Base-by-base conservation (phyloP, 768 basidiomycete genomes). In the Boletus pseudo-olivaceus region DNA sequence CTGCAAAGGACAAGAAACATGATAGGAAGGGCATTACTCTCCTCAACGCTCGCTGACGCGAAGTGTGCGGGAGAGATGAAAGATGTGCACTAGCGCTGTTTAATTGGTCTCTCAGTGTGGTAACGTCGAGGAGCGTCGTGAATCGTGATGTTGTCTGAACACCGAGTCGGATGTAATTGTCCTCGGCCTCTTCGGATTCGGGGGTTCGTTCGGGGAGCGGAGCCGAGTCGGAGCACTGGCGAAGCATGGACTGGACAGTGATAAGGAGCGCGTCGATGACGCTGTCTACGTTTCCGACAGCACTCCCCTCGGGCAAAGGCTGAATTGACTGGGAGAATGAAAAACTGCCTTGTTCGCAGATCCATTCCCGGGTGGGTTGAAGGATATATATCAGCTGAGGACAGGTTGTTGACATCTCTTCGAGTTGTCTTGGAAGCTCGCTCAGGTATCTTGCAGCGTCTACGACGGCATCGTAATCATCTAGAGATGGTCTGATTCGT, bases 1-100 rank as follows among this genome's bases (percentile, higher is more conserved):
- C 71, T 23, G 79, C 79, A 14, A 93, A 75, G 19, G 73, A 62
- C 9, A 80, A 60, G 68, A 92, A 94, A 23, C 72, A 70, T 3
- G 82, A 72, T 23, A 96, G 67, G 81, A 97, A 97, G 1, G 95
- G 93, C 9, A 87, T 59, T n/a, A 85, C 57, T 58, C 80, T 73
- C 62, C 70, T 72, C 41, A 84, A 56, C 45, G 65, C 65, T 29
- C 54, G 61, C 41, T 68, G 65, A 12, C 81, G 60, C 19, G 69
- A 64, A 5, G 66, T 60, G 1, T 68, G 64, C 5, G 73, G 57
- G 29, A 69, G 58, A 6, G 66, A 64, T 3, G 76, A 67, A n/a
- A 87, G 66, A 19, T 63, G 60, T 10, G 63, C 47, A 27, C 86
- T 60, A 6, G 77, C 62, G 30, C 56, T 55, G 29, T 76, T 62